Base-by-base conservation (phyloP, 257 asterid species). In the Rhazya stricta region DNA sequence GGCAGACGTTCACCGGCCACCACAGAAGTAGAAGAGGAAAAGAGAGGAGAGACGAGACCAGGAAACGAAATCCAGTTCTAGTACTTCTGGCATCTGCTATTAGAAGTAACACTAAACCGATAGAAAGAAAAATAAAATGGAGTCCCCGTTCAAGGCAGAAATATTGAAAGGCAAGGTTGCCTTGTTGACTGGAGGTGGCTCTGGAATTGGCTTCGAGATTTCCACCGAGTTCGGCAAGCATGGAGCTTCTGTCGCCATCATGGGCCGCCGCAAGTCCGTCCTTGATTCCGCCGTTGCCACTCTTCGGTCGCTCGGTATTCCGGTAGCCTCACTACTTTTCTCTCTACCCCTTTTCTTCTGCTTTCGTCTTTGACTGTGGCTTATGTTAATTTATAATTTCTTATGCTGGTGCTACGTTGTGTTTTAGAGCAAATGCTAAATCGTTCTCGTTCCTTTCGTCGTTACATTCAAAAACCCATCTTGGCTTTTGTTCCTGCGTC, bases 191-290 rank as follows among this genome's bases (percentile, higher is more conserved):
- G 98, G 98, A 30, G 98, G 97, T 37, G 98, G 96, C 68, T 89
- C 98, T 6, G 98, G 98, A 1, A 91, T 93, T 74, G 97, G 98
- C 6, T 86, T 86, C 39, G 98, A 86, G 84, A 89, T 93, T 74
- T 84, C 97, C 30, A 77, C 88, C 63, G 91, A 93, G 48, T 89
- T 93, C 39, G 97, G 98, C 29, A 89, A 85, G 71, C 98, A 93
- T 84, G 98, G 98, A 67, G 98, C 97, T 71, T 85, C 97, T 83
- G 63, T 93, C 76, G 92, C 92, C 61, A 84, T 91, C 80, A 91
- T 93, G 98, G 98, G 98, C 74, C 98, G 98, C 81, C 97, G 98
- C 29, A 87, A 78, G 77, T 41, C 67, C 75, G 91, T 92, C 73
- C 63, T 92, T 1, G 89, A 88, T 85, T 87, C 85, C 67, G 94